Evolutionary conservation across 208 protist species (phyloP).

Genomic region (Leishmania guyanensis): DNA sequence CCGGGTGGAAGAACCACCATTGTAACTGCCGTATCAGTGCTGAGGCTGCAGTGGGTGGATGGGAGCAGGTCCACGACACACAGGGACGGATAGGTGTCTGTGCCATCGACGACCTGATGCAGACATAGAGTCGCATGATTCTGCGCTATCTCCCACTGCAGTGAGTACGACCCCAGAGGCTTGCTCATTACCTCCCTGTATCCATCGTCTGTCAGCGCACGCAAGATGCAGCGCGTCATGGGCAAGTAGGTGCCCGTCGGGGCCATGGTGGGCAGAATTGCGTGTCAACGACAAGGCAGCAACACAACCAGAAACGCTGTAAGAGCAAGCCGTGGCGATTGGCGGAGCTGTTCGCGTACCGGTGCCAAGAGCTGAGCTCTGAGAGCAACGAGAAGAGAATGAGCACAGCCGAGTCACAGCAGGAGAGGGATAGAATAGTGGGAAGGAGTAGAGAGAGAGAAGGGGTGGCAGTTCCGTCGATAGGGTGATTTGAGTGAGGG

Average conservation of each 20-base stretch:
- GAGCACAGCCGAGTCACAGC: background rate
- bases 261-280: background rate
- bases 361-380: background rate
- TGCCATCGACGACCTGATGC: conserved; percentile 34
- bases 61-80: conserved; percentile 66
- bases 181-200: conserved; percentile 49
- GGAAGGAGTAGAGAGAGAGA: background rate
- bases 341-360: background rate
- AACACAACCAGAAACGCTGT: background rate
- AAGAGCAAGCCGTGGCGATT: background rate
- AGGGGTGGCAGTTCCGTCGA: background rate
- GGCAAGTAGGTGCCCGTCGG: background rate
- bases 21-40: conserved; percentile 37
- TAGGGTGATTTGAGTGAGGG: background rate
- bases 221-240: conserved; percentile 68
- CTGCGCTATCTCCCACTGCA: conserved; percentile 38
- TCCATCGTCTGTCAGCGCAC: conserved; percentile 39
- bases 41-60: conserved; percentile 43
- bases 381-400: background rate
- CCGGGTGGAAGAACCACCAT: conserved; percentile 67
- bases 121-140: conserved; percentile 33
- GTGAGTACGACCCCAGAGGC: conserved; percentile 44
- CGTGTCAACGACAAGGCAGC: background rate
- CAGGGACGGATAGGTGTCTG: conserved; percentile 44
- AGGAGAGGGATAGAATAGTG: background rate